A percentile compares a stretch with the other conserved stretches of the same genome.
These are phyloP conservation scores for Lepidium aucheri DNA, from an alignment of 345 rosid genomes.

Conservation along the genomic window DNA sequence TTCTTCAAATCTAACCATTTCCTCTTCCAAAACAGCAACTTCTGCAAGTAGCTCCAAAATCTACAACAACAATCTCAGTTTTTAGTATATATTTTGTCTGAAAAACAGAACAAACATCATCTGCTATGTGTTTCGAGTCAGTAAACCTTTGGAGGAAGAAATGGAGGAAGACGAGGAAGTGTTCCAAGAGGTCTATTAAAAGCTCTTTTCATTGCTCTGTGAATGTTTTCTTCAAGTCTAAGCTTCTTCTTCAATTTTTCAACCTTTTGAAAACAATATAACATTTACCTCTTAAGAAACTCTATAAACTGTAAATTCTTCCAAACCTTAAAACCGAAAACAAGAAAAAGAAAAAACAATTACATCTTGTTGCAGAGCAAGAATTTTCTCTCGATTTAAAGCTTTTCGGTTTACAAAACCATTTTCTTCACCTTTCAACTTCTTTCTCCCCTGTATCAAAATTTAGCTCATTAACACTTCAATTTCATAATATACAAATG, in stretches of 20 bases:
- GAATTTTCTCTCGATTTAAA: constrained; percentile 43
- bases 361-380: constrained; percentile 75
- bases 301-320: neutral
- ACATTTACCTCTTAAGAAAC: neutral
- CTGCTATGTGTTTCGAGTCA: neutral
- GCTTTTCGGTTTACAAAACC: constrained; percentile 26
- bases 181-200: constrained; percentile 80
- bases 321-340: neutral
- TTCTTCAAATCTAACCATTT: constrained; percentile 77
- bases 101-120: neutral
- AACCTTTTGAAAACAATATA: constrained; percentile 38
- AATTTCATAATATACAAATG: constrained; percentile 14
- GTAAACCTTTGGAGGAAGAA: constrained; percentile 71
- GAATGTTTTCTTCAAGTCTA: constrained; percentile 72
- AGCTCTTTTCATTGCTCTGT: constrained; percentile 84
- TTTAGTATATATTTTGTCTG: neutral
- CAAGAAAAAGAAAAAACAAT: neutral
- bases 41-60: constrained; percentile 84
- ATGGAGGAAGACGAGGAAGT: constrained; percentile 91
- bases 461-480: constrained; percentile 12
- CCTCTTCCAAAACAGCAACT: constrained; percentile 95
- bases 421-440: constrained; percentile 34
- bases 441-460: constrained; percentile 39
- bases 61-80: constrained; percentile 29
- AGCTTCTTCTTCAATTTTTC: constrained; percentile 81